A percentile compares a stretch with the other conserved stretches of the same genome.
phyloP scores from a whole-genome alignment of 2,329 filamentous ascomycete species.

The Nannizziopsis arthrosporioides region DNA sequence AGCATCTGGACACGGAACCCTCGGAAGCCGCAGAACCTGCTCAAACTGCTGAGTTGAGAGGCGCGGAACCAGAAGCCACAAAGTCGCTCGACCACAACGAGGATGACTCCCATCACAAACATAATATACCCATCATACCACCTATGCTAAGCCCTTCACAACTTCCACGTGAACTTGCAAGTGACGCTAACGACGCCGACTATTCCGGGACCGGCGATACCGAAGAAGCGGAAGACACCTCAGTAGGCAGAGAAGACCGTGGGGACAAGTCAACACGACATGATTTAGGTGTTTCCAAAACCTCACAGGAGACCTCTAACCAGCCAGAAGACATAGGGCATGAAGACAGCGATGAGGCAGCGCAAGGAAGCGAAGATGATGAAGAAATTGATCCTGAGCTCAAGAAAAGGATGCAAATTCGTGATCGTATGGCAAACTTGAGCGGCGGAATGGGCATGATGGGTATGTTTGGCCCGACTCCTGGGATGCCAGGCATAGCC shows the following conservation, averaged over 20 bases:
- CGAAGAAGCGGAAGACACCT: conserved; percentile 50
- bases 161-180: conserved; percentile 43
- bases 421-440: conserved; percentile 96
- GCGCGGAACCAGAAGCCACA: conserved; percentile 24
- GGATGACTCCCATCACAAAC: conserved; percentile 15
- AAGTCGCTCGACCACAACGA: conserved; percentile 24
- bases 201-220: conserved; percentile 53
- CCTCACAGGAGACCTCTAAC: conserved; percentile 27
- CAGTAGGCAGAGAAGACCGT: conserved; percentile 62
- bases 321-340: conserved; percentile 37
- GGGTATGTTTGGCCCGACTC: conserved; percentile 68
- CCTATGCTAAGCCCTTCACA: conserved; percentile 27
- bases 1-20: conserved; percentile 36
- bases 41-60: conserved; percentile 23
- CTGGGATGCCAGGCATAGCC: conserved; percentile 41
- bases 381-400: conserved; percentile 82
- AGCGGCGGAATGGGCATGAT: conserved; percentile 95
- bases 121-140: conserved; percentile 25
- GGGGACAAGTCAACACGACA: conserved; percentile 42
- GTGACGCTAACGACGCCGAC: conserved; percentile 55
- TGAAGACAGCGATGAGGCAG: conserved; percentile 45
- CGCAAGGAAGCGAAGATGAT: conserved; percentile 66
- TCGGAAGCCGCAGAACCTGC: conserved; percentile 19
- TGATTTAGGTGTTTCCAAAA: conserved; percentile 8
- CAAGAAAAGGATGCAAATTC: conserved; percentile 71